phyloP scores from a whole-genome alignment of 257 asterid genomes.

The Salvia miltiorrhiza region DNA sequence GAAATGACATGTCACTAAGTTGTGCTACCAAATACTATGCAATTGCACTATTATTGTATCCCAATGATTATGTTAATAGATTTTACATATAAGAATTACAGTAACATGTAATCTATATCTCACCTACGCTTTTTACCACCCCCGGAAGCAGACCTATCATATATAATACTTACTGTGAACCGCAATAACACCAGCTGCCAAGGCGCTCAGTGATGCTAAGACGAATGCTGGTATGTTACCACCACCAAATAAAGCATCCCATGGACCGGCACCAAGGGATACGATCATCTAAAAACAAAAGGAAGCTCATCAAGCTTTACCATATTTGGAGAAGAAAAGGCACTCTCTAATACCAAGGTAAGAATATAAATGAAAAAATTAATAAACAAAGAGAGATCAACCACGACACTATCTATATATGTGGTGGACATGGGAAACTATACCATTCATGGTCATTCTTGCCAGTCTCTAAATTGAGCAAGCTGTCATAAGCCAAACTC shows the following conservation, averaged over 20 bases:
- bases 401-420: background rate
- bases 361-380: too few species aligned
- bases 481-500: conserved; percentile 29
- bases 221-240: conserved; percentile 93
- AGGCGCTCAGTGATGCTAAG: conserved; percentile 69
- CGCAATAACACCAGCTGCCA: conserved; percentile 79
- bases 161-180: conserved; percentile 28
- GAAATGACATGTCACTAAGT: conserved; percentile 14
- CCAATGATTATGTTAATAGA: conserved; percentile 15
- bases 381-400: background rate
- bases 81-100: conserved; percentile 15
- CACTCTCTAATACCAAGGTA: too few species aligned
- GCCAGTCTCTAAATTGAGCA: conserved; percentile 37
- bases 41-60: conserved; percentile 13
- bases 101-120: background rate
- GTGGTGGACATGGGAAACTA: background rate
- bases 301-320: conserved; percentile 9
- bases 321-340: background rate
- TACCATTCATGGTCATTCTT: conserved; percentile 63
- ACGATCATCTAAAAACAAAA: conserved; percentile 63
- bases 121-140: conserved; percentile 12
- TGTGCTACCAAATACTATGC: background rate
- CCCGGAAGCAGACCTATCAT: conserved; percentile 8
- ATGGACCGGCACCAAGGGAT: conserved; percentile 99
- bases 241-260: conserved; percentile 99